Conservation (phyloP, 2,329 filamentous ascomycete genomes). For the Pseudogymnoascus sp. region DNA sequence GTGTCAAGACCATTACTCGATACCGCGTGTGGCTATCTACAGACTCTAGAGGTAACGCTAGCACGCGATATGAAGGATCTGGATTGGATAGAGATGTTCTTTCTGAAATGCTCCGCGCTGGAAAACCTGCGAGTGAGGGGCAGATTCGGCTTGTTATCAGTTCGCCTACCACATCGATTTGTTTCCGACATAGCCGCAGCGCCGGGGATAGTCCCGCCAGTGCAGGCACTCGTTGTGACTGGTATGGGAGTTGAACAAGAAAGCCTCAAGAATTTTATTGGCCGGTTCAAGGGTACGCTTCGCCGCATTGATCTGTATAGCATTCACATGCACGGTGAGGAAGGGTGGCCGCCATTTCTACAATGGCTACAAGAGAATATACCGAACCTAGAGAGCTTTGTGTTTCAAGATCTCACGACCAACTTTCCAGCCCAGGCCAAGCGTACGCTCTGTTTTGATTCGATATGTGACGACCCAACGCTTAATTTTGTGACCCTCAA, state of each 20-base stretch:
- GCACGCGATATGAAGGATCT: background rate
- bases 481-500: background rate
- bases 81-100: background rate
- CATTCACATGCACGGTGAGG: background rate
- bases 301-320: background rate
- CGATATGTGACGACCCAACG: background rate
- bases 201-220: background rate
- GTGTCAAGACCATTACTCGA: background rate
- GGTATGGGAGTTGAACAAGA: background rate
- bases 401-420: background rate
- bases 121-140: background rate
- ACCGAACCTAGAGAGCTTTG: background rate
- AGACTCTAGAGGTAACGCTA: background rate
- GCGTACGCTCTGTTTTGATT: background rate
- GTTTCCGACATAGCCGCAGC: background rate
- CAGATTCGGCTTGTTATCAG: background rate
- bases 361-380: background rate
- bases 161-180: background rate
- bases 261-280: background rate
- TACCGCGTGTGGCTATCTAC: background rate
- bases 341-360: background rate
- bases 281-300: background rate
- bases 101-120: background rate
- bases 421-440: background rate
- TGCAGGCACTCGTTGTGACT: background rate